Evolutionary conservation across 805 yeast species (phyloP).

Genomic region (Millerago galiae): DNA sequence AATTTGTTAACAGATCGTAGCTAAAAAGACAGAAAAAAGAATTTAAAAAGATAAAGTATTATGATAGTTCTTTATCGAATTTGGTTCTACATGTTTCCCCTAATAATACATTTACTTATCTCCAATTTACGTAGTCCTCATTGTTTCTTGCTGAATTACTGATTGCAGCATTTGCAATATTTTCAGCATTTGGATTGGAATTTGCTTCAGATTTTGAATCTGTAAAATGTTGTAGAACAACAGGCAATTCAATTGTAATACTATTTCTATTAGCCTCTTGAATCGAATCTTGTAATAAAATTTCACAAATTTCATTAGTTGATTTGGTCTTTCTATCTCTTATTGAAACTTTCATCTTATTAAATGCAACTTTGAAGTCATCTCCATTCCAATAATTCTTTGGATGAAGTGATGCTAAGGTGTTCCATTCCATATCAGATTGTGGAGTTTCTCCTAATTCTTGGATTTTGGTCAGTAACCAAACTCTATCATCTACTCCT

Average conservation of each 20-base stretch:
- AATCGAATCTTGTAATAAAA: slow-evolving; percentile 18
- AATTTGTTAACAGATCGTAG: slow-evolving; percentile 1
- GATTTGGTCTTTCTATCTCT: slow-evolving; percentile 40
- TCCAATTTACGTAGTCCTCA: slow-evolving; percentile 8
- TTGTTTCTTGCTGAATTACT: slow-evolving; percentile 7
- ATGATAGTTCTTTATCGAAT: too few species aligned
- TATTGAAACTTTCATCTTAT: slow-evolving; percentile 43
- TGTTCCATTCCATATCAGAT: slow-evolving; percentile 48
- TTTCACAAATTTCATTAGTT: slow-evolving; percentile 28
- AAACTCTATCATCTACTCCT: slow-evolving; percentile 39
- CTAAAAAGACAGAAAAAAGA: background rate
- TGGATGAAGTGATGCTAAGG: slow-evolving; percentile 40
- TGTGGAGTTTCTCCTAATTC: slow-evolving; percentile 36
- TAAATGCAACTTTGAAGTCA: slow-evolving; percentile 59
- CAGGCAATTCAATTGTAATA: slow-evolving; percentile 17
- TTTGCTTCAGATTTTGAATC: background rate
- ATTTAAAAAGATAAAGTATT: too few species aligned
- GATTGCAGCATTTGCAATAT: slow-evolving; percentile 15
- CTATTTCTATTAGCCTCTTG: slow-evolving; percentile 15
- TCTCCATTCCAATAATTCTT: slow-evolving; percentile 47
- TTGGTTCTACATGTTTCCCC: too few species aligned
- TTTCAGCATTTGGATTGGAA: slow-evolving; percentile 4
- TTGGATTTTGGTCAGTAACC: slow-evolving; percentile 42
- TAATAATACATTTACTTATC: background rate
- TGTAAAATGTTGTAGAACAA: slow-evolving; percentile 15